Evolutionary conservation across 2,329 filamentous ascomycete species (phyloP), one percentile per base, ranked within the genome.

Genomic region (Fusarium marasasianum): DNA sequence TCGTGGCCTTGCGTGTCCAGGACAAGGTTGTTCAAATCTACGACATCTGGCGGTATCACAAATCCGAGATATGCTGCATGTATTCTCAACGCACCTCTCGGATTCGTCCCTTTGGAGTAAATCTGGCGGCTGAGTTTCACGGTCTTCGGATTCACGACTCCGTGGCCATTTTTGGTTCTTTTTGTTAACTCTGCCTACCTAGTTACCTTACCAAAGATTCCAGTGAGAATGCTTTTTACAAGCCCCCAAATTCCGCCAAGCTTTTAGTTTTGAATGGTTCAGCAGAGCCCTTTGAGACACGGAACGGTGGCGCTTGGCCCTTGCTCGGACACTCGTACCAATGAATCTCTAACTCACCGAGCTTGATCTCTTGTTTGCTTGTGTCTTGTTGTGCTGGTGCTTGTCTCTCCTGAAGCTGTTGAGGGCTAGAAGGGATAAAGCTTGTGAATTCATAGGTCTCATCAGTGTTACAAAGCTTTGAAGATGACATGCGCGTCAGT

Each of bases 301-400:
- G 60, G 63, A 61, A 72, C 67, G 63, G 68, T 77, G 77, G 76
- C 74, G 72, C 64, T 67, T 60, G 55, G 66, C 62, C 63, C 66
- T 63, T 47, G 53, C 67, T 77, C 56, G 29, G 58, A 55, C 51
- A 68, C 59, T 66, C 67, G 24, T 20, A 63, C 47, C 57, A 54
- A 41, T 38, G 51, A 38, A 38, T 66, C 56, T 65, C 69, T 76
- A 77, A 72, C 76, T 78, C 75, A 77, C 72, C 76, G 68, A 76
- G 70, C 63, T 40, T 38, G 41, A 54, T 35, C 47, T 44, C 15
- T 44, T 45, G 50, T 57, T 75, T 67, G 60, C 67, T 59, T 41
- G 41, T 60, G 29, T 71, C 64, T 76, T 64, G 58, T 74, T 74
- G 61, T 61, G 56, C 31, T 44, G 60, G 43, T 44, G 14, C 51